These are phyloP conservation scores for Ganoderma sp. DNA, from an alignment of 1,284 basidiomycete species.

Conservation along the genomic window DNA sequence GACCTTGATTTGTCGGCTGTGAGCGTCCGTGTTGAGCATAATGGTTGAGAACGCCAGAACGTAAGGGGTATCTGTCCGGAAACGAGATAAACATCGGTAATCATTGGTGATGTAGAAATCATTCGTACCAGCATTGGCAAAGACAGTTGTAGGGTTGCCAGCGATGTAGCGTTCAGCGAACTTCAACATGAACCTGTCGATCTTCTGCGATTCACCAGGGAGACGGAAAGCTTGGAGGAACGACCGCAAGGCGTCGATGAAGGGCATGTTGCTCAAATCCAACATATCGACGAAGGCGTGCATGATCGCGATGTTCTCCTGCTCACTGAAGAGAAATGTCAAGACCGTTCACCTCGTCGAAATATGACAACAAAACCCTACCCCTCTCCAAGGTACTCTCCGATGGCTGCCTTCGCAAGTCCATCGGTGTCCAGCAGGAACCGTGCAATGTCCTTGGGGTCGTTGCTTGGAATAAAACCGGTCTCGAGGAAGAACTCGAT, in stretches of 20 bases:
- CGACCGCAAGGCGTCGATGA: slow-evolving; percentile 86
- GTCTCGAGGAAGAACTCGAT: slow-evolving; percentile 89
- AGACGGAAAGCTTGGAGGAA: slow-evolving; percentile 95
- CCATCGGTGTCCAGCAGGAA: slow-evolving; percentile 94
- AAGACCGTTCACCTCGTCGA: slow-evolving; percentile 21
- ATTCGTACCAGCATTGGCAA: slow-evolving; percentile 79
- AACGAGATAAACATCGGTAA: background rate
- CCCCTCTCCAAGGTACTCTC: slow-evolving; percentile 98
- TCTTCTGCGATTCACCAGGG: slow-evolving; percentile 96
- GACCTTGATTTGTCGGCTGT: slow-evolving; percentile 92
- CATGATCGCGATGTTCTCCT: slow-evolving; percentile 89
- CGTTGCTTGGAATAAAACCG: slow-evolving; percentile 83
- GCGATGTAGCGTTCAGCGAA: slow-evolving; percentile 95
- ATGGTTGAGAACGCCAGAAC: slow-evolving; percentile 94
- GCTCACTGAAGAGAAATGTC: slow-evolving; percentile 61
- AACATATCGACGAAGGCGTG: slow-evolving; percentile 94
- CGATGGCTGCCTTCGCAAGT: slow-evolving; percentile 94
- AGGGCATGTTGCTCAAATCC: slow-evolving; percentile 81
- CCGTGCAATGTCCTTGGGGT: slow-evolving; percentile 82
- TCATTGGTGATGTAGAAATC: background rate
- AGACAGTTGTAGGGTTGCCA: slow-evolving; percentile 80
- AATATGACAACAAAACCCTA: slow-evolving; percentile 46
- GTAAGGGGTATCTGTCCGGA: slow-evolving; percentile 80
- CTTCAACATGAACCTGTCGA: slow-evolving; percentile 98
- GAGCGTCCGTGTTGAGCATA: slow-evolving; percentile 94